Evolutionary conservation across 2,329 filamentous ascomycete genomes (phyloP).

Genomic region (Cladophialophora psammophila): DNA sequence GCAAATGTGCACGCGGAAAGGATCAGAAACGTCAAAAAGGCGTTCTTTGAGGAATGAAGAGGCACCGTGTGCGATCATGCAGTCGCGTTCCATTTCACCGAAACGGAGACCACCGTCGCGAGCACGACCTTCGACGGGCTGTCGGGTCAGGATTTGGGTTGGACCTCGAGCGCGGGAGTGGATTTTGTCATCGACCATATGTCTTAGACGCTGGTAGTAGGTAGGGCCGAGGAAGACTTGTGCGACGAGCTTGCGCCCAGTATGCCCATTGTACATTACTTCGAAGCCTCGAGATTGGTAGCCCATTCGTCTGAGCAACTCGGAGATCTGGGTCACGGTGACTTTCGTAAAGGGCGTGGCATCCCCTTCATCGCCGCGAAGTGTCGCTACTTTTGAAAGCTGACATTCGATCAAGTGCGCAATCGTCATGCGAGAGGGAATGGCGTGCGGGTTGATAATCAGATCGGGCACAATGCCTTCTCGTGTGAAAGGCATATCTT

Average conservation of each 20-base stretch:
- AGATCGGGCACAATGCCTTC: constrained; percentile 93
- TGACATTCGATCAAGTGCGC: constrained; percentile 99
- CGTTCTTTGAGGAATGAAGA: constrained; percentile 97
- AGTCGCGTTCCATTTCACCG: constrained; percentile 99
- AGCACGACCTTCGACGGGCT: constrained; percentile 97
- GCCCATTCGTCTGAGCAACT: constrained; percentile 83
- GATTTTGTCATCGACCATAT: constrained; percentile 99
- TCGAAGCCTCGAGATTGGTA: constrained; percentile 98
- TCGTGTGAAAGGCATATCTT: constrained; percentile 97
- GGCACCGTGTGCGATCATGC: constrained; percentile 99
- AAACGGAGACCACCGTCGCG: constrained; percentile 97
- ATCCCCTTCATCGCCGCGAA: constrained; percentile 94
- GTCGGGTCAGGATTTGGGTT: constrained; percentile 94
- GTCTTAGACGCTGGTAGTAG: constrained; percentile 96
- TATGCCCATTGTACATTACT: constrained; percentile 98
- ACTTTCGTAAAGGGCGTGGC: constrained; percentile 98
- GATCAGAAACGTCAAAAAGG: constrained; percentile 95
- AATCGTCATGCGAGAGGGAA: constrained; percentile 99
- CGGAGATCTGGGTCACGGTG: constrained; percentile 91
- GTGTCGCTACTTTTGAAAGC: constrained; percentile 90
- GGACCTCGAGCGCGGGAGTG: constrained; percentile 97
- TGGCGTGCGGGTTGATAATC: constrained; percentile 99
- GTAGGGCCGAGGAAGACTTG: constrained; percentile 98
- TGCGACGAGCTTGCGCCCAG: constrained; percentile 87
- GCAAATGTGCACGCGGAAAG: constrained; percentile 97